Base-by-base conservation (phyloP, 352 stramenopile species). In the Blastocystis hominis region DNA sequence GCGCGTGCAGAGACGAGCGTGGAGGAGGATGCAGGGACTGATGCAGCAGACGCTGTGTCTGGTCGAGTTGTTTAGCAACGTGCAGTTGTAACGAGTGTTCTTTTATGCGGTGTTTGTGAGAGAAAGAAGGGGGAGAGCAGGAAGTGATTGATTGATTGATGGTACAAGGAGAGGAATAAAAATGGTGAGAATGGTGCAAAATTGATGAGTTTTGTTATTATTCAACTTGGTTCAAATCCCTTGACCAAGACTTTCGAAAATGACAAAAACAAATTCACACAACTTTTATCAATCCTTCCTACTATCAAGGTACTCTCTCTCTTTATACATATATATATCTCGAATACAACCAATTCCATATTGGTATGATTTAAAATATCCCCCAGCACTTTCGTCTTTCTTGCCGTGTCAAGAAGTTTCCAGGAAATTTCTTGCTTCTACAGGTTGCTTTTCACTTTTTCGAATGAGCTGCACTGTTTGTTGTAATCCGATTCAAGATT, bases 41-140 rank as follows among this genome's bases (percentile, higher is more conserved):
- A 78, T 78, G 68, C 77, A 87, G 47, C 44, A 87, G 42, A 75
- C 53, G 13, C 44, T 87, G 24, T 87, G 77, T 24, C 34, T 87
- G 44, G 77, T 87, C 10, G 77, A 87, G 54, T 77, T 87, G 66
- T 87, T 87, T 77, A 62, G 54, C 34, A 87, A 87, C 66, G 34
- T 87, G 30, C 77, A 87, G 66, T 42, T 87, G 63, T 87, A 87
- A 76, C 34, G 64, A 40, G 53, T 55, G 13, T 68, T 13, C 68
- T 68, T 69, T 30, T 68, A 34, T 24, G 13, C 15, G n/a, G 50
- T 84, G 53, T 78, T 78, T 78, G 68, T 78, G 59, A 17, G 42
- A 70, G n/a, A 24, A 70, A 17, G 47, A 55, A 17, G 47, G 17
- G 47, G 24, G 24, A 30, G 24, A 30, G 24, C 24, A 30, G 24